Evolutionary conservation across 2,329 filamentous ascomycete genomes (phyloP), one percentile per base, ranked within the genome.

Genomic region (Dothidotthia symphoricarpi): DNA sequence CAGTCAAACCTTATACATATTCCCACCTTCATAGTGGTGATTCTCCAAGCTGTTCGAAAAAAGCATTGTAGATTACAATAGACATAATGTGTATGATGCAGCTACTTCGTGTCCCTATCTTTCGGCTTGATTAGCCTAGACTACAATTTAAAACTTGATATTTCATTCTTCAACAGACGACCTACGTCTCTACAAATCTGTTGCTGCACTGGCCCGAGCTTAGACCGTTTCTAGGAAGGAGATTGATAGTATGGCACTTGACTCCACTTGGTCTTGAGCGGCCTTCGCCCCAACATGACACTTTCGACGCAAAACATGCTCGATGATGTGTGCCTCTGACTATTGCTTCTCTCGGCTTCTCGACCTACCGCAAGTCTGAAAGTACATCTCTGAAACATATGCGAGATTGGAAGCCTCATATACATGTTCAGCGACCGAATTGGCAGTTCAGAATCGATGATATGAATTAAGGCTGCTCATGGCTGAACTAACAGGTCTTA

Each of bases 401-500:
- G 7, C 24, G 29, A 16, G n/a, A 24, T 24, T 24, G 14, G 34
- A 12, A 16, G 2, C 13, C 11, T 5, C 9, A 27, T 4, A 25
- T 17, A 2, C n/a, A 25, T 2, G 26, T 34, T 5, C 32, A 27
- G 6, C 19, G 15, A 17, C 31, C 28, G 11, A 46, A 16, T 31
- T 53, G 47, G 47, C 24, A 39, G 7, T 32, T 30, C 2, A 38
- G 44, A 4, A 49, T 51, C 29, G 39, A 28, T 16, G 39, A 48
- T 28, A 45, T 51, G 22, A 30, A 39, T 3, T 34, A 45, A 28
- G 50, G 47, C 22, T 53, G 50, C 36, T 53, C 50, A 4, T 53
- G 50, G 50, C 37, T 53, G 25, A 53, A 47, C 17, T 53, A 40
- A 40, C 41, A 36, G 13, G 24, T 51, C 3, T 30, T 53, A 12